These are phyloP conservation scores for Trichopus zeylanicus DNA, from an alignment of 116 monocot genomes.

Conservation along the genomic window DNA sequence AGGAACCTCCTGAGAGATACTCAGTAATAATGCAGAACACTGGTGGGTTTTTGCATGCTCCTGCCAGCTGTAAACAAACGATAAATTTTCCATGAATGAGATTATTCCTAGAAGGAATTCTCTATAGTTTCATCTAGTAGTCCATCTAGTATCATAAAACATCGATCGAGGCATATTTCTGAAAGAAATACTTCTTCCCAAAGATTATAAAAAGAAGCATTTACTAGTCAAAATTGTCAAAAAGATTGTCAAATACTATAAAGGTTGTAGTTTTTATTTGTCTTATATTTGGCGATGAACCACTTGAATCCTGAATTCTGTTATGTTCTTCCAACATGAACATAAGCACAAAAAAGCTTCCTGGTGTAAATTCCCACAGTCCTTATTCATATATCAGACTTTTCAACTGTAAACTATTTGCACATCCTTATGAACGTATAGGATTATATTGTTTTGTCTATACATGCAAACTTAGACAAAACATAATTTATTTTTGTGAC, in stretches of 20 bases:
- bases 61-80: slow-evolving; percentile 35
- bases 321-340: background rate
- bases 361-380: too few relatives aligned
- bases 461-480: background rate
- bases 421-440: background rate
- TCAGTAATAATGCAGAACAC: slow-evolving; percentile 66
- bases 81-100: slow-evolving; percentile 9
- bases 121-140: too few relatives aligned
- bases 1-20: slow-evolving; percentile 56
- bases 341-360: background rate
- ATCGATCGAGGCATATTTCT: background rate
- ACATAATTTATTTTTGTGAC: too few relatives aligned
- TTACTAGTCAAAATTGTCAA: background rate
- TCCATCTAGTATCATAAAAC: background rate
- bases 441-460: background rate
- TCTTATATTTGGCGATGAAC: background rate
- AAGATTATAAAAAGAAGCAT: background rate
- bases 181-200: too few relatives aligned
- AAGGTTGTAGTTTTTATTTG: background rate
- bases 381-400: too few relatives aligned
- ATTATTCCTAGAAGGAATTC: background rate
- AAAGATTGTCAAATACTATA: background rate
- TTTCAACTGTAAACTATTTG: background rate
- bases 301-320: too few relatives aligned
- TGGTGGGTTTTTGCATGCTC: slow-evolving; percentile 40